These are phyloP conservation scores for Protea cynaroides DNA, from an alignment of 164 flowering plant genomes.

Conservation along the genomic window DNA sequence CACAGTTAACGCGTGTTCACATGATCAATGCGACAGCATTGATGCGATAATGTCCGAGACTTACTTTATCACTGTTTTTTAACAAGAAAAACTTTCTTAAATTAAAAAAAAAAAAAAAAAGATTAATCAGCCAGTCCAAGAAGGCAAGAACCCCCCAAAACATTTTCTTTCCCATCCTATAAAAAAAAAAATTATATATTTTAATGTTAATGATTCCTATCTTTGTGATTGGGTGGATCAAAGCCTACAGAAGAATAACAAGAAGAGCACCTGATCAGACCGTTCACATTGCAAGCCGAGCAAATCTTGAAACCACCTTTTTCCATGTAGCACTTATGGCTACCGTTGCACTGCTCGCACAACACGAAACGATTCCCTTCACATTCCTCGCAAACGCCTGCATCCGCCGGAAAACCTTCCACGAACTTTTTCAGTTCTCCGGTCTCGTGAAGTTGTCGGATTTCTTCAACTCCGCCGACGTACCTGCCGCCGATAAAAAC, in stretches of 20 bases:
- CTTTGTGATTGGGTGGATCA: slow-evolving; percentile 5
- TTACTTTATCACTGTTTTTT: too few relatives aligned
- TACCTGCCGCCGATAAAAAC: slow-evolving; percentile 62
- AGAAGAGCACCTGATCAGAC: slow-evolving; percentile 46
- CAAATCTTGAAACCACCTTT: slow-evolving; percentile 46
- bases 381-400: slow-evolving; percentile 38
- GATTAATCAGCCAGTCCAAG: too few relatives aligned
- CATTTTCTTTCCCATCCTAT: too few relatives aligned
- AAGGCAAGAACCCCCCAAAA: not conserved
- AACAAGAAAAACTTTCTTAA: too few relatives aligned
- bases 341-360: slow-evolving; percentile 50
- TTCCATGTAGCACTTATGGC: slow-evolving; percentile 47
- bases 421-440: slow-evolving; percentile 57
- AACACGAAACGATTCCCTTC: slow-evolving; percentile 52
- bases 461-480: slow-evolving; percentile 67
- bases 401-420: slow-evolving; percentile 32
- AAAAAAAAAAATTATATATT: too few relatives aligned
- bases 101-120: too few relatives aligned
- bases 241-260: slow-evolving; percentile 21
- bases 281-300: slow-evolving; percentile 46
- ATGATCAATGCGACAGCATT: too few relatives aligned
- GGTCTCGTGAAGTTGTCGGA: slow-evolving; percentile 44
- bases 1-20: too few relatives aligned
- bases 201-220: too few relatives aligned
- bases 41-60: too few relatives aligned